Conservation (phyloP, 2,329 filamentous ascomycete genomes). For the Arthrinium puccinioides region DNA sequence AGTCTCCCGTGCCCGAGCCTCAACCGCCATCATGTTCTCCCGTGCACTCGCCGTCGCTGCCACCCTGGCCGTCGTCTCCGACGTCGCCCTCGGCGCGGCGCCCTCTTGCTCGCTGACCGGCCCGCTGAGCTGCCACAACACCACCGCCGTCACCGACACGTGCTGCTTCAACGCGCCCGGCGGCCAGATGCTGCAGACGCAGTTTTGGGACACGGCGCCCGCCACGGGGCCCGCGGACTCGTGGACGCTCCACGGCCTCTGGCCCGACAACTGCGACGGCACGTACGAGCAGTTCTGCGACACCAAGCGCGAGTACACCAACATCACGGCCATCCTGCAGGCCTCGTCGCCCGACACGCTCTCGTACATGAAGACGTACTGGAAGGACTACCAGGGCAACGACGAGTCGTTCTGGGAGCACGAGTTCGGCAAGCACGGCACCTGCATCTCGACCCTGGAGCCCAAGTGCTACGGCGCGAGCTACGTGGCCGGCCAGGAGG, state of each 20-base stretch:
- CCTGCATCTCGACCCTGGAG: conserved; percentile 63
- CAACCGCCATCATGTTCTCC: not conserved
- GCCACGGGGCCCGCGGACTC: conserved; percentile 57
- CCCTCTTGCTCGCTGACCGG: conserved; percentile 30
- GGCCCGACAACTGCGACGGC: conserved; percentile 61
- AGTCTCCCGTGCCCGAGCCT: too few species aligned
- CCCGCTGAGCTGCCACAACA: conserved; percentile 33
- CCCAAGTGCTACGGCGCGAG: conserved; percentile 57
- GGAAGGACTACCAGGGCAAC: conserved; percentile 61
- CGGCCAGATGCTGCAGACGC: conserved; percentile 64
- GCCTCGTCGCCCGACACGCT: conserved; percentile 30
- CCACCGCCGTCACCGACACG: conserved; percentile 35
- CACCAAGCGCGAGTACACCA: conserved; percentile 49
- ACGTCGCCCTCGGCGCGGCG: not conserved
- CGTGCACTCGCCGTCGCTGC: not conserved
- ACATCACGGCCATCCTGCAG: conserved; percentile 56
- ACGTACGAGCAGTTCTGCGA: conserved; percentile 63
- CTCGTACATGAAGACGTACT: conserved; percentile 63
- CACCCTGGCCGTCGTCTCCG: conserved; percentile 1
- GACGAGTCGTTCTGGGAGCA: conserved; percentile 65
- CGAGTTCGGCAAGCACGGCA: conserved; percentile 69
- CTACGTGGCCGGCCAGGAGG: conserved; percentile 56
- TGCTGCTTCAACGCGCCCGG: conserved; percentile 72
- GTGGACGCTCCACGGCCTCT: conserved; percentile 71
- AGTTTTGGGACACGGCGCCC: conserved; percentile 69